A percentile compares a stretch with the other conserved stretches of the same genome.
phyloP scores from a whole-genome alignment of 371 early-diverging fungal species.

The Actinomortierella wolfii region DNA sequence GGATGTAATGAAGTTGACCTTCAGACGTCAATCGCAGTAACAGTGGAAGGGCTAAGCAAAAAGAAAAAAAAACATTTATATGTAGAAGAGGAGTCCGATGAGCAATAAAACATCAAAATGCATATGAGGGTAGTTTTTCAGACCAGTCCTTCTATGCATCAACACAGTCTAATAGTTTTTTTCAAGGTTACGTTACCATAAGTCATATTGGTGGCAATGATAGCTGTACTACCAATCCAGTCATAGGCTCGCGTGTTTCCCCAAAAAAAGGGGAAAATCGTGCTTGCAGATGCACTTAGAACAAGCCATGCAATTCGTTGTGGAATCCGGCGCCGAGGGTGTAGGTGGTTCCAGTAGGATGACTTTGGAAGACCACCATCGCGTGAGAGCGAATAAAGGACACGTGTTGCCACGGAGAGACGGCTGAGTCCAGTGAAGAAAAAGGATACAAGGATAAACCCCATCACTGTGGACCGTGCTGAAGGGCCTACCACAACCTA shows the following conservation, averaged over 20 bases:
- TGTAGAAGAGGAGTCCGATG: no score
- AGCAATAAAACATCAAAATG: no score
- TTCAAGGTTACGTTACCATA: slow-evolving; percentile 11
- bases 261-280: slow-evolving; percentile 41
- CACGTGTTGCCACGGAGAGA: slow-evolving; percentile 18
- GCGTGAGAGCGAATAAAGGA: slow-evolving; percentile 24
- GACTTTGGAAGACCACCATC: slow-evolving; percentile 38
- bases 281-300: slow-evolving; percentile 20
- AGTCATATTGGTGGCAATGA: slow-evolving; percentile 29
- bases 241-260: slow-evolving; percentile 29
- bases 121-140: no score
- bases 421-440: slow-evolving; percentile 25
- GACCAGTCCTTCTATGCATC: no score
- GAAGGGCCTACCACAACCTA: slow-evolving; percentile 19
- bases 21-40: slow-evolving; percentile 35
- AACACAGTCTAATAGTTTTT: no score
- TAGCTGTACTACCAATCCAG: slow-evolving; percentile 36
- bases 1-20: slow-evolving; percentile 21
- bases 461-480: slow-evolving; percentile 11
- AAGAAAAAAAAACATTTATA: neutral
- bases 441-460: slow-evolving; percentile 18
- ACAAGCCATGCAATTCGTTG: slow-evolving; percentile 40
- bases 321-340: slow-evolving; percentile 23
- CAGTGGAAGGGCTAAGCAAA: slow-evolving; percentile 16
- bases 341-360: slow-evolving; percentile 37